A percentile compares a stretch with the other conserved stretches of the same genome.
phyloP scores from a whole-genome alignment of 352 stramenopile genomes.

The Phytophthora pistaciae region DNA sequence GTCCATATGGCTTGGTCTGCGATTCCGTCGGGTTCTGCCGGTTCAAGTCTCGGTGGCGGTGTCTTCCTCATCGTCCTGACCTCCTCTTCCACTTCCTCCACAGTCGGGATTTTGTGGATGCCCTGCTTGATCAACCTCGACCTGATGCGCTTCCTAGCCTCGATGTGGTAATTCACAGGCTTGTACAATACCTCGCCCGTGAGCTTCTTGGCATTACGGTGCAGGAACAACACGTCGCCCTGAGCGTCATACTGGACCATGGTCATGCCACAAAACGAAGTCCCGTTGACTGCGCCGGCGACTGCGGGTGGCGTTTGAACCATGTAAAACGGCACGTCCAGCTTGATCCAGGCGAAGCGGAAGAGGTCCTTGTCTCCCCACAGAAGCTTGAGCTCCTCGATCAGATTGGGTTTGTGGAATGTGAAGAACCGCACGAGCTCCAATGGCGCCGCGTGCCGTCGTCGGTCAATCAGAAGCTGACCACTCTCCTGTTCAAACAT shows the following conservation, averaged over 20 bases:
- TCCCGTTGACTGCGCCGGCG: constrained; percentile 37
- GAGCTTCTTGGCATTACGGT: constrained; percentile 63
- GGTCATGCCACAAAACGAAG: constrained; percentile 45
- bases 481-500: constrained; percentile 56
- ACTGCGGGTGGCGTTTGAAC: constrained; percentile 47
- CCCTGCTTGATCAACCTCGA: constrained; percentile 31
- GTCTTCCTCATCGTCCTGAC: constrained; percentile 29
- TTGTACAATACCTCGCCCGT: constrained; percentile 35
- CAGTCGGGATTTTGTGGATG: constrained; percentile 22
- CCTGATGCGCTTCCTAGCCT: constrained; percentile 27
- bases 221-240: constrained; percentile 53
- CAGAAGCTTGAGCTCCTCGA: constrained; percentile 48
- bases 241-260: constrained; percentile 46
- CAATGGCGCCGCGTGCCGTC: constrained; percentile 20
- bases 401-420: constrained; percentile 47
- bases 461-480: constrained; percentile 28
- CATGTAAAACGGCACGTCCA: constrained; percentile 57
- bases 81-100: constrained; percentile 26
- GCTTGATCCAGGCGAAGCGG: constrained; percentile 65
- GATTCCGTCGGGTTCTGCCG: constrained; percentile 29
- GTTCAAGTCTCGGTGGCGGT: constrained; percentile 21
- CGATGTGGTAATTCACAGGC: constrained; percentile 30
- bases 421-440: constrained; percentile 47
- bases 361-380: constrained; percentile 74
- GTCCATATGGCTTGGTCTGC: constrained; percentile 67